These are phyloP conservation scores for Waitea zeae DNA, from an alignment of 1,284 basidiomycete species.

Conservation along the genomic window DNA sequence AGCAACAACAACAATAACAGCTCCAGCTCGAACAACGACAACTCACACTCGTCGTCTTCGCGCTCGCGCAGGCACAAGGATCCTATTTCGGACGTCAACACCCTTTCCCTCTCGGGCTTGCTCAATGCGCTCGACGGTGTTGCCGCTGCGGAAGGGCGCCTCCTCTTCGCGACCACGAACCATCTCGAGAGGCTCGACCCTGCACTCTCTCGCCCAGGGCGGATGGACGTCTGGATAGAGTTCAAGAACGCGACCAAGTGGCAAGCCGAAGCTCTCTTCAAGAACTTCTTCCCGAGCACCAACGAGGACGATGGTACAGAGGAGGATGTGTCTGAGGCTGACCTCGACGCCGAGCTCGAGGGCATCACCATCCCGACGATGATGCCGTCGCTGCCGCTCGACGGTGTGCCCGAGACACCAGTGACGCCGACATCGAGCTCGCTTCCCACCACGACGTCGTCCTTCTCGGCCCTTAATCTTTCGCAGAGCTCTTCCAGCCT, in stretches of 20 bases:
- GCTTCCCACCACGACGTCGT: constrained; percentile 8
- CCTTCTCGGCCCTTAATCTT: constrained; percentile 7
- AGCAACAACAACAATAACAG: constrained; percentile 12
- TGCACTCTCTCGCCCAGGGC: constrained; percentile 69
- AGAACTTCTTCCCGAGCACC: constrained; percentile 69
- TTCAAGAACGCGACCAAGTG: constrained; percentile 71
- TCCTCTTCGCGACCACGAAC: constrained; percentile 78
- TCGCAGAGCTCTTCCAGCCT: constrained; percentile 10
- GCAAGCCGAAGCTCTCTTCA: constrained; percentile 70
- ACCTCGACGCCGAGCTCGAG: constrained; percentile 29
- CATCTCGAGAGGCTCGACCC: constrained; percentile 73
- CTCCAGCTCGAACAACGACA: constrained; percentile 16
- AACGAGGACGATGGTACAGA: constrained; percentile 19
- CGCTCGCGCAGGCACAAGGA: constrained; percentile 28
- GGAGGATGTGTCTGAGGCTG: constrained; percentile 10
- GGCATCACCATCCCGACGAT: constrained; percentile 25
- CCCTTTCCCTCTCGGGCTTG: constrained; percentile 62
- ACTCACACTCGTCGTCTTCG: constrained; percentile 12
- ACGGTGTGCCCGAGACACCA: neutral
- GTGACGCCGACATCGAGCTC: too few relatives aligned
- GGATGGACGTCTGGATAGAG: constrained; percentile 82
- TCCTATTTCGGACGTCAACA: constrained; percentile 58
- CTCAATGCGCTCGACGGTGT: constrained; percentile 77
- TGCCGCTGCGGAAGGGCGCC: constrained; percentile 68
- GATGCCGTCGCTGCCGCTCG: neutral